Evolutionary conservation across 345 rosid genomes (phyloP).

Genomic region (Corymbia maculata): DNA sequence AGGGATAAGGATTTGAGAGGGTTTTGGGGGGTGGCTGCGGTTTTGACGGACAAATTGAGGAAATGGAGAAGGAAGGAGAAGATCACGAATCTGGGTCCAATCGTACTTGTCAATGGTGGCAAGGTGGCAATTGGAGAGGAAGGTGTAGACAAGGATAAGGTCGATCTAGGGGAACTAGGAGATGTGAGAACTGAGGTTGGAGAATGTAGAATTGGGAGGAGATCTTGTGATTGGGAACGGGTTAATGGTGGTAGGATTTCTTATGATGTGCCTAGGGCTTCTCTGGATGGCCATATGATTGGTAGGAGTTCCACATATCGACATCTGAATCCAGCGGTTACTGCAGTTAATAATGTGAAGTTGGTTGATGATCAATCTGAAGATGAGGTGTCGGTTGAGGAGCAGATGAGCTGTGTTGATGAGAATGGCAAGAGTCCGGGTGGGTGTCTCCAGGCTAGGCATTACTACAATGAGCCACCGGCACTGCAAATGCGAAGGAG

Average conservation of each 20-base stretch:
- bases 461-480: slow-evolving; percentile 2
- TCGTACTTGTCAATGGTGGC: background rate
- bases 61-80: slow-evolving; percentile 39
- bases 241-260: slow-evolving; percentile 19
- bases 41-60: slow-evolving; percentile 37
- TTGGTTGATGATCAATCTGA: slow-evolving; percentile 2
- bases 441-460: slow-evolving; percentile 18
- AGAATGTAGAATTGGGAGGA: slow-evolving; percentile 35
- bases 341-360: slow-evolving; percentile 49
- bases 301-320: slow-evolving; percentile 32
- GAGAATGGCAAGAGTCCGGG: slow-evolving; percentile 13
- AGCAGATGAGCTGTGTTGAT: slow-evolving; percentile 8
- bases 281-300: slow-evolving; percentile 67
- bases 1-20: slow-evolving; percentile 9
- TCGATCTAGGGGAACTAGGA: background rate
- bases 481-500: slow-evolving; percentile 13
- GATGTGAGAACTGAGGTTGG: slow-evolving; percentile 12
- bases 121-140: background rate
- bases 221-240: slow-evolving; percentile 46
- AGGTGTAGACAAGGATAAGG: background rate
- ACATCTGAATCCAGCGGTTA: slow-evolving; percentile 29
- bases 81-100: slow-evolving; percentile 2
- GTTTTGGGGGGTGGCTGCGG: slow-evolving; percentile 40
- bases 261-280: slow-evolving; percentile 61
- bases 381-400: slow-evolving; percentile 6